Percentiles rank a stretch among this genome's conserved stretches.
Conservation (phyloP, 768 basidiomycete species). For the Tulasnella sp. region DNA sequence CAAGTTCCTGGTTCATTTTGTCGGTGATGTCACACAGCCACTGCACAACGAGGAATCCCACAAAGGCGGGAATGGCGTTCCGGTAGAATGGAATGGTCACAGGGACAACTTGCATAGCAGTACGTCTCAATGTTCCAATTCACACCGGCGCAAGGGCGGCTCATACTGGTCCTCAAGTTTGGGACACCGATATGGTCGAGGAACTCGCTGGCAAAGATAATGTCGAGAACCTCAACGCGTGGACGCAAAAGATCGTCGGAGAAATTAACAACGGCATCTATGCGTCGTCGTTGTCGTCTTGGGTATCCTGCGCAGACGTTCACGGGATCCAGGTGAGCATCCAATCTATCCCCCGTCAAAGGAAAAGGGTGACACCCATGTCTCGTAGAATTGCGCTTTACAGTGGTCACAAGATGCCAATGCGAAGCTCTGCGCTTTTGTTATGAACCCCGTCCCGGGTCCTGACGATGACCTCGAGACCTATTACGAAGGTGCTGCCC, state of each 20-base stretch:
- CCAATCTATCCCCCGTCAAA: background rate
- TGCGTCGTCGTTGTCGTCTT: background rate
- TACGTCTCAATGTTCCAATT: background rate
- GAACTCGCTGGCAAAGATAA: background rate
- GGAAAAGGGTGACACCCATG: background rate
- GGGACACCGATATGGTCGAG: constrained; percentile 15
- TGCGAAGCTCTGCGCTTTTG: constrained; percentile 4
- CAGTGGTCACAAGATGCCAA: constrained; percentile 16
- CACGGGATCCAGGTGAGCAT: background rate
- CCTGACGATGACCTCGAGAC: background rate
- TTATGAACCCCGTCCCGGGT: background rate
- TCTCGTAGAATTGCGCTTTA: constrained; percentile 5
- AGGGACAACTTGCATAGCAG: background rate
- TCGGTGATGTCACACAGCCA: constrained; percentile 13
- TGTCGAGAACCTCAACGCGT: background rate
- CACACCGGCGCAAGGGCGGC: background rate
- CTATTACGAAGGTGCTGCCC: constrained; percentile 8
- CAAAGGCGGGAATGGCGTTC: constrained; percentile 8
- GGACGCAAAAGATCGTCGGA: constrained; percentile 1
- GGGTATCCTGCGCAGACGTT: constrained; percentile 14
- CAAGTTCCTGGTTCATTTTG: constrained; percentile 15
- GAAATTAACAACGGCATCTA: constrained; percentile 13
- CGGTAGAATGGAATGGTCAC: background rate
- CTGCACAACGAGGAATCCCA: background rate
- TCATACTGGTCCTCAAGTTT: background rate